Evolutionary conservation across 495 filamentous ascomycete genomes (phyloP).

Genomic region (Penicillium canescens): DNA sequence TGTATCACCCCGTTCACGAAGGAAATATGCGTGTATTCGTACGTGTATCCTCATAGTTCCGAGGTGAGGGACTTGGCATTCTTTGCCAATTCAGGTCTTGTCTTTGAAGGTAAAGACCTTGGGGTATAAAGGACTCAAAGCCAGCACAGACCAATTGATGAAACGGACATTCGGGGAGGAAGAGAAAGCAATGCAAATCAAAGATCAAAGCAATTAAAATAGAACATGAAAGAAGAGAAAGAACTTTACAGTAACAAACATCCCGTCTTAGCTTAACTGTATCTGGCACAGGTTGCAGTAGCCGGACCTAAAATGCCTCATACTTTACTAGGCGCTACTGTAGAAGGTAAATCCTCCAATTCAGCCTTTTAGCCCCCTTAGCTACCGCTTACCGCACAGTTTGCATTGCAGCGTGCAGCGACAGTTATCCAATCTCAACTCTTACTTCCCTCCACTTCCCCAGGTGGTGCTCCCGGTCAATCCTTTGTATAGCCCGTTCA

Average conservation of each 20-base stretch:
- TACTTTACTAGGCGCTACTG: neutral
- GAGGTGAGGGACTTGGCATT: conserved; percentile 2
- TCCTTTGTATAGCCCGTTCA: neutral
- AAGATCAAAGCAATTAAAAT: neutral
- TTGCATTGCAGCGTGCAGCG: conserved; percentile 5
- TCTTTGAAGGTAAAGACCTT: neutral
- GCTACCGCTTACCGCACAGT: conserved; percentile 4
- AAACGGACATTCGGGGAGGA: no score
- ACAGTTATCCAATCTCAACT: conserved; percentile 1
- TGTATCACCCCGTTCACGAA: no score
- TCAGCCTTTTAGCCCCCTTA: neutral
- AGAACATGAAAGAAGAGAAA: neutral
- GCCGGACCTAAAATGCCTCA: conserved; percentile 9
- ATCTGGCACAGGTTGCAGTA: conserved; percentile 9
- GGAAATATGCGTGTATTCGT: no score
- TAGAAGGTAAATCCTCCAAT: neutral
- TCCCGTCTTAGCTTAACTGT: conserved; percentile 3
- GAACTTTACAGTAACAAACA: neutral
- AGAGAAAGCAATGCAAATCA: neutral
- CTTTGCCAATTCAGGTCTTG: neutral
- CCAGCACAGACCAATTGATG: neutral
- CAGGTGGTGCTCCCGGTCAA: conserved; percentile 29
- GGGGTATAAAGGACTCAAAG: neutral
- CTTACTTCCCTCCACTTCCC: conserved; percentile 24
- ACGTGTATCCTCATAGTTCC: no score